A percentile compares a stretch with the other conserved stretches of the same genome.
Conservation (phyloP, 2,329 filamentous ascomycete species). For the Alternaria ventricosa region DNA sequence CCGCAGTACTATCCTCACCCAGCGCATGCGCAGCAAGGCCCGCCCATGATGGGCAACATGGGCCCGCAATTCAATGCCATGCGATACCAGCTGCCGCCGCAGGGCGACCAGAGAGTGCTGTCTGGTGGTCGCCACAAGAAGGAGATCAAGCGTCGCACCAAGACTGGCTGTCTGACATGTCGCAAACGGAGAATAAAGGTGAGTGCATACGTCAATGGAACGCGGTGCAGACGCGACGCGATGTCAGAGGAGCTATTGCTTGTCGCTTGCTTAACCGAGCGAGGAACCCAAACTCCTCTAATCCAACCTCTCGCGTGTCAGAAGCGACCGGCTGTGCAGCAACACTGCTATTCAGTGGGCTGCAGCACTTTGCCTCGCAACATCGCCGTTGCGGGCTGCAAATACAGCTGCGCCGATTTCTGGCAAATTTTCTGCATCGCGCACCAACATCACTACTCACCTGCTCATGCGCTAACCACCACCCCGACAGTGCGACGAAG, state of each 20-base stretch:
- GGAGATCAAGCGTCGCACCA: constrained; percentile 77
- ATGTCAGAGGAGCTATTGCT: constrained; percentile 24
- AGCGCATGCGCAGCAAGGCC: constrained; percentile 50
- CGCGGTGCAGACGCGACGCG: constrained; percentile 37
- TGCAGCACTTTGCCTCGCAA: not conserved
- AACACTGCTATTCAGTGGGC: not conserved
- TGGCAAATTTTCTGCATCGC: not conserved
- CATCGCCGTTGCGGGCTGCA: not conserved
- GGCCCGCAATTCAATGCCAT: constrained; percentile 56
- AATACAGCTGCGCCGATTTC: not conserved
- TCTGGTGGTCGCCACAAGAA: constrained; percentile 70
- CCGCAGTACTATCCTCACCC: constrained; percentile 58
- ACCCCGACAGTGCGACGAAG: constrained; percentile 83
- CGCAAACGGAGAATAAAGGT: constrained; percentile 74
- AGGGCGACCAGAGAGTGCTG: constrained; percentile 60
- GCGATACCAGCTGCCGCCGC: constrained; percentile 64
- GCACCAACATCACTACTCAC: constrained; percentile 9
- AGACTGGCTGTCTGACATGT: constrained; percentile 70
- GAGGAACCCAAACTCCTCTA: constrained; percentile 39
- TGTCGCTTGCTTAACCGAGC: constrained; percentile 43
- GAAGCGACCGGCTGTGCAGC: constrained; percentile 1
- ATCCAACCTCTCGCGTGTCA: constrained; percentile 6
- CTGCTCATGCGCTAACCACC: constrained; percentile 34
- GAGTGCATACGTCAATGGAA: constrained; percentile 37
- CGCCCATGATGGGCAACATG: constrained; percentile 59